These are phyloP conservation scores for Phytophthora melonis DNA, from an alignment of 352 stramenopile genomes.

Conservation along the genomic window DNA sequence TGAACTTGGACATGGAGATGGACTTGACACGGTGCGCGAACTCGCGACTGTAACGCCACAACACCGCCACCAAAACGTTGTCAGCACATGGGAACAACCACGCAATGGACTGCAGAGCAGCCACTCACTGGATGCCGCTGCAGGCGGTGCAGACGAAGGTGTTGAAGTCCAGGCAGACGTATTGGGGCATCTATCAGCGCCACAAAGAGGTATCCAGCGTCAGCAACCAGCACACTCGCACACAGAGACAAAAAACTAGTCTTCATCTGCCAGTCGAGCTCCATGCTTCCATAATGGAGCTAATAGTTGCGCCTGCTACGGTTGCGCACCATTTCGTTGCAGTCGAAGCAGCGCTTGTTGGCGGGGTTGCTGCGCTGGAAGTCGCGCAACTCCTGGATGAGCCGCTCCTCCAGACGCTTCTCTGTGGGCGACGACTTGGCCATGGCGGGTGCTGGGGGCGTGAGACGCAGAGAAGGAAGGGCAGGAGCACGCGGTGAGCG, in stretches of 20 bases:
- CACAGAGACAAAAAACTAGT: not conserved
- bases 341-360: slow-evolving; percentile 92
- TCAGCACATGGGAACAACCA: not conserved
- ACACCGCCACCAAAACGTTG: slow-evolving; percentile 3
- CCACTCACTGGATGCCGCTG: slow-evolving; percentile 92
- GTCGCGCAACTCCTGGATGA: slow-evolving; percentile 87
- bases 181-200: slow-evolving; percentile 87
- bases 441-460: slow-evolving; percentile 20
- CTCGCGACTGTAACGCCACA: slow-evolving; percentile 68
- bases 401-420: slow-evolving; percentile 84
- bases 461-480: not conserved
- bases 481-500: not conserved
- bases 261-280: not conserved
- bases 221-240: not conserved
- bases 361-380: slow-evolving; percentile 78
- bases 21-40: slow-evolving; percentile 95
- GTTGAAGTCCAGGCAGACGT: slow-evolving; percentile 94
- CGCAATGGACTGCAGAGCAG: not conserved
- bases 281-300: not conserved
- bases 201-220: slow-evolving; percentile 15
- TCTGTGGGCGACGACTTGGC: slow-evolving; percentile 55
- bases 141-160: slow-evolving; percentile 95
- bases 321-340: slow-evolving; percentile 88
- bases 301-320: not conserved
- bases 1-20: slow-evolving; percentile 95